phyloP scores from a whole-genome alignment of 148 eudicot genomes.

The Linanthus parryae region DNA sequence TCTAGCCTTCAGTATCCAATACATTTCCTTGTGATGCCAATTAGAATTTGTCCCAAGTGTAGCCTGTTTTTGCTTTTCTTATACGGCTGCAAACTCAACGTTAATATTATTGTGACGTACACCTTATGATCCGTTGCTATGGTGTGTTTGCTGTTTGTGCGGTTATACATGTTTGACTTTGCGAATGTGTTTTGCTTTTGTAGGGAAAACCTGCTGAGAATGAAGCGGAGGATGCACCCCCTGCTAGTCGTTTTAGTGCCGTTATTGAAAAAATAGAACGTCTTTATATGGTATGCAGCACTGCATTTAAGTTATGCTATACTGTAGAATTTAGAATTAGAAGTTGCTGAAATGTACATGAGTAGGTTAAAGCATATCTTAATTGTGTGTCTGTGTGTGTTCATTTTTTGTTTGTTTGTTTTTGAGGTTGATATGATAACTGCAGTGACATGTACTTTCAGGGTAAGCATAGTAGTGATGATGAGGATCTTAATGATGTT shows the following conservation, averaged over 20 bases:
- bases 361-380: too few relatives aligned
- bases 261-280: constrained; percentile 97
- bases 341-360: too few relatives aligned
- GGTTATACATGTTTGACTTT: not conserved
- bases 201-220: constrained; percentile 52
- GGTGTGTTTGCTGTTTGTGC: not conserved
- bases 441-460: constrained; percentile 16
- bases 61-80: too few relatives aligned
- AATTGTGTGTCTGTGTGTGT: too few relatives aligned
- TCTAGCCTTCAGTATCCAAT: too few relatives aligned
- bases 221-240: constrained; percentile 55
- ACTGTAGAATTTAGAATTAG: not conserved
- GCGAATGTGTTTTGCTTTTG: constrained; percentile 2
- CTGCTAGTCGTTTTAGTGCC: constrained; percentile 66
- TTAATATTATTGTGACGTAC: too few relatives aligned
- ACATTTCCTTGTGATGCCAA: too few relatives aligned
- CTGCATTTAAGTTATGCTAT: constrained; percentile 6
- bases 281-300: constrained; percentile 66
- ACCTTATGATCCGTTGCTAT: not conserved
- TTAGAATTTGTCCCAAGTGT: too few relatives aligned
- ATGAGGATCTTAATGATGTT: constrained; percentile 78
- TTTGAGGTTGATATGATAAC: constrained; percentile 4
- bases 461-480: constrained; percentile 94
- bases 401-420: too few relatives aligned
- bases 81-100: too few relatives aligned